A percentile compares a stretch with the other conserved stretches of the same genome.
Evolutionary conservation across 2,329 filamentous ascomycete species (phyloP).

Genomic region (Xylariales sp.): DNA sequence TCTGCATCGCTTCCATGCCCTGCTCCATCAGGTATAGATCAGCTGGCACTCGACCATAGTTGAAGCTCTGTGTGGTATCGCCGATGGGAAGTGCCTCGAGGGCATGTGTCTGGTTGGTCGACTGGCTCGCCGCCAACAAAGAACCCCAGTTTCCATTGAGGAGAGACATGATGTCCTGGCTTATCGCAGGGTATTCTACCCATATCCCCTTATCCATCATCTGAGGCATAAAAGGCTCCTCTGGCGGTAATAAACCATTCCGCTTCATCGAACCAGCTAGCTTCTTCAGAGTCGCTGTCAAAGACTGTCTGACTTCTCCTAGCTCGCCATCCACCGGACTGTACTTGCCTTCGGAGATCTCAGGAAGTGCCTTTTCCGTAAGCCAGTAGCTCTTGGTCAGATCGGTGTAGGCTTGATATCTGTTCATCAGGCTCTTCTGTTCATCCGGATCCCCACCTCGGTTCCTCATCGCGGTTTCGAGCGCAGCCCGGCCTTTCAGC

Average conservation of each 20-base stretch:
- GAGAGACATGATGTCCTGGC: constrained; percentile 65
- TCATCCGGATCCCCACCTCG: constrained; percentile 52
- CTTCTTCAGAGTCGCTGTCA: constrained; percentile 65
- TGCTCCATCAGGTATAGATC: constrained; percentile 71
- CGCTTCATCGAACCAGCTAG: constrained; percentile 78
- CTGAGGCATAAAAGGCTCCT: constrained; percentile 66
- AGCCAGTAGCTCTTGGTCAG: constrained; percentile 85
- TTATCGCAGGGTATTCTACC: constrained; percentile 71
- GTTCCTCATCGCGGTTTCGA: constrained; percentile 68
- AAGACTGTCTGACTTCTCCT: constrained; percentile 47
- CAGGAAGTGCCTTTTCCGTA: constrained; percentile 48
- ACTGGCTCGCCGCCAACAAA: constrained; percentile 43
- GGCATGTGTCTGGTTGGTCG: constrained; percentile 45
- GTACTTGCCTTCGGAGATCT: constrained; percentile 40
- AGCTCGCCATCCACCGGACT: constrained; percentile 41
- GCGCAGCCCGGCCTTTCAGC: constrained; percentile 68
- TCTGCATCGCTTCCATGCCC: constrained; percentile 62
- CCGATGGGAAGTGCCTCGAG: constrained; percentile 69
- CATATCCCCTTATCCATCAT: constrained; percentile 78
- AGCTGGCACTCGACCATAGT: constrained; percentile 72
- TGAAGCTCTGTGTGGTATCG: constrained; percentile 71
- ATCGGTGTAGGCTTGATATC: constrained; percentile 78
- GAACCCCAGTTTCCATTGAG: constrained; percentile 58
- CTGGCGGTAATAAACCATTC: constrained; percentile 71
- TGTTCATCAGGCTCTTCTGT: constrained; percentile 48